These are phyloP conservation scores for Phoma sp. DNA, from an alignment of 2,329 filamentous ascomycete genomes.

Conservation along the genomic window DNA sequence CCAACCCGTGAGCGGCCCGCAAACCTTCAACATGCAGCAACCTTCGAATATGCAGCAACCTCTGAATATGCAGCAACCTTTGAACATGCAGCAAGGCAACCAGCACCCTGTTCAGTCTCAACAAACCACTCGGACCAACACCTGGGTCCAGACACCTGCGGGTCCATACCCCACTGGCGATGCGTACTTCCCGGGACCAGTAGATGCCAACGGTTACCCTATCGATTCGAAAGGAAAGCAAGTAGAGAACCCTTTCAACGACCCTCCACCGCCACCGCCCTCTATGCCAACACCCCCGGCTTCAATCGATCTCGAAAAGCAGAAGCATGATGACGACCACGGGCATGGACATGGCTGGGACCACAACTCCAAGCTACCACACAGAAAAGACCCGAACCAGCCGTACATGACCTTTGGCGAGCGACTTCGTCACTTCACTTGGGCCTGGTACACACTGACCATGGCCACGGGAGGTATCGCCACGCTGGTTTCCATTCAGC, in stretches of 20 bases:
- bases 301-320: slow-evolving; percentile 40
- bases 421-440: slow-evolving; percentile 52
- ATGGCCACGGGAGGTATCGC: slow-evolving; percentile 58
- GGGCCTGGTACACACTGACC: slow-evolving; percentile 56
- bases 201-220: slow-evolving; percentile 35
- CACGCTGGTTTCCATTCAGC: slow-evolving; percentile 52
- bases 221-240: slow-evolving; percentile 34
- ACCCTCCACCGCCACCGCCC: slow-evolving; percentile 19
- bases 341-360: slow-evolving; percentile 31
- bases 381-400: slow-evolving; percentile 43
- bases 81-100: slow-evolving; percentile 14
- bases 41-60: slow-evolving; percentile 19
- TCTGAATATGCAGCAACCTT: slow-evolving; percentile 19
- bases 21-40: slow-evolving; percentile 18
- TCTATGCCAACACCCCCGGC: slow-evolving; percentile 23
- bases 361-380: slow-evolving; percentile 35
- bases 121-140: slow-evolving; percentile 37
- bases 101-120: slow-evolving; percentile 23
- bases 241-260: slow-evolving; percentile 27
- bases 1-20: slow-evolving; percentile 2
- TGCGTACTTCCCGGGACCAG: slow-evolving; percentile 30
- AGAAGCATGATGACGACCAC: slow-evolving; percentile 28
- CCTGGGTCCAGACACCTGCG: slow-evolving; percentile 37
- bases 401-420: slow-evolving; percentile 37
- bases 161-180: slow-evolving; percentile 27